Percentiles rank a stretch among this genome's conserved stretches.
Evolutionary conservation across 2,329 filamentous ascomycete genomes (phyloP).

Genomic region (Simplicillium aogashimaense): DNA sequence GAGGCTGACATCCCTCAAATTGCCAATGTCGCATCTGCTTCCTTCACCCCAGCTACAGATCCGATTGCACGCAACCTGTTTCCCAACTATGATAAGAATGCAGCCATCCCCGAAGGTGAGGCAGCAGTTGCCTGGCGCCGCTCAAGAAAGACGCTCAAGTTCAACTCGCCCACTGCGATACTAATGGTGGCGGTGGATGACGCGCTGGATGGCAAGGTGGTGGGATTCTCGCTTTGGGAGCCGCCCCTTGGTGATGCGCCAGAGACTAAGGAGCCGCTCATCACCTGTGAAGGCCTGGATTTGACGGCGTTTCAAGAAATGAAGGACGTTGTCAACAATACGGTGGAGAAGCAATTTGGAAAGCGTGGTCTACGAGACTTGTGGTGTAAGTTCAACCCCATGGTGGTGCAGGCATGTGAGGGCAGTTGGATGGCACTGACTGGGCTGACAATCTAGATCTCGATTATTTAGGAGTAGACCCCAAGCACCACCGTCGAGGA

Average conservation of each 20-base stretch:
- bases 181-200: slow-evolving; percentile 6
- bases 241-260: background rate
- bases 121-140: too few species aligned
- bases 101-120: too few species aligned
- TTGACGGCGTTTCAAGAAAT: slow-evolving; percentile 4
- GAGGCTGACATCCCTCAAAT: slow-evolving; percentile 7
- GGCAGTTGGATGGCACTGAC: background rate
- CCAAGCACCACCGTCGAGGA: slow-evolving; percentile 7
- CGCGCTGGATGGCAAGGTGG: slow-evolving; percentile 2
- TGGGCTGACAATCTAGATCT: slow-evolving; percentile 4
- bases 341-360: slow-evolving; percentile 6
- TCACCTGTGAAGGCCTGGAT: slow-evolving; percentile 5
- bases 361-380: slow-evolving; percentile 7
- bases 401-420: background rate
- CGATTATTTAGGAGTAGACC: slow-evolving; percentile 10
- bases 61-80: slow-evolving; percentile 8
- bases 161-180: slow-evolving; percentile 2
- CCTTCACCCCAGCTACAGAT: slow-evolving; percentile 9
- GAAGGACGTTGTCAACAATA: slow-evolving; percentile 3
- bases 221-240: slow-evolving; percentile 9
- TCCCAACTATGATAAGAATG: too few species aligned
- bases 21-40: slow-evolving; percentile 5
- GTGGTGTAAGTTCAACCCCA: slow-evolving; percentile 7
- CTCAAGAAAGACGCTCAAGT: background rate
- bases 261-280: background rate